These are phyloP conservation scores for Ustilago trichophora DNA, from an alignment of 1,284 basidiomycete genomes.

Conservation along the genomic window DNA sequence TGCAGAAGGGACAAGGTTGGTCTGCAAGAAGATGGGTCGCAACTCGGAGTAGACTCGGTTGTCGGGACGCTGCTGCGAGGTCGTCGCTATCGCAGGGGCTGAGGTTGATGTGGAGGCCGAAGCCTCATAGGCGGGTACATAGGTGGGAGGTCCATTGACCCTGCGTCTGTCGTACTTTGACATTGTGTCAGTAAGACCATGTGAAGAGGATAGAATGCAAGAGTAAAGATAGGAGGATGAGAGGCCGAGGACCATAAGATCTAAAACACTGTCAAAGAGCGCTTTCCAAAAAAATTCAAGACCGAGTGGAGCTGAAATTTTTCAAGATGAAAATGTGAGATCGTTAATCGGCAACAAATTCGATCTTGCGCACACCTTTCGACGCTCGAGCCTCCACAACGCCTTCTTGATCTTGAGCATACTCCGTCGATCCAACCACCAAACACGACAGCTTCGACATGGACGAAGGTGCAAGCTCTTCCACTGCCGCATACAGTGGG, in stretches of 20 bases:
- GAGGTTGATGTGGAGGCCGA: constrained; percentile 1
- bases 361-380: not conserved
- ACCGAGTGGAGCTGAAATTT: constrained; percentile 17
- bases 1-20: constrained; percentile 88
- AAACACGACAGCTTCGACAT: not conserved
- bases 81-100: constrained; percentile 8
- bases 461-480: constrained; percentile 5
- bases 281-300: constrained; percentile 6
- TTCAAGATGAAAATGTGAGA: constrained; percentile 4
- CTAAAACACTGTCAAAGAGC: constrained; percentile 1
- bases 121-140: constrained; percentile 22
- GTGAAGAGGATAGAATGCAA: too few species aligned
- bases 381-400: constrained; percentile 41
- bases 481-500: not conserved
- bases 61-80: constrained; percentile 23
- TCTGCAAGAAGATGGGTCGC: constrained; percentile 75
- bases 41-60: constrained; percentile 22
- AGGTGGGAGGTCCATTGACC: constrained; percentile 39
- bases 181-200: constrained; percentile 6
- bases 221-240: not conserved
- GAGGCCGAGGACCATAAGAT: not conserved
- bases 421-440: too few species aligned
- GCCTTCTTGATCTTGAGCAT: too few species aligned
- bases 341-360: not conserved
- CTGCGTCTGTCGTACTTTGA: constrained; percentile 38